Conservation (phyloP, 192 early-diverging fungal species). For the Haplosporangium gracile region DNA sequence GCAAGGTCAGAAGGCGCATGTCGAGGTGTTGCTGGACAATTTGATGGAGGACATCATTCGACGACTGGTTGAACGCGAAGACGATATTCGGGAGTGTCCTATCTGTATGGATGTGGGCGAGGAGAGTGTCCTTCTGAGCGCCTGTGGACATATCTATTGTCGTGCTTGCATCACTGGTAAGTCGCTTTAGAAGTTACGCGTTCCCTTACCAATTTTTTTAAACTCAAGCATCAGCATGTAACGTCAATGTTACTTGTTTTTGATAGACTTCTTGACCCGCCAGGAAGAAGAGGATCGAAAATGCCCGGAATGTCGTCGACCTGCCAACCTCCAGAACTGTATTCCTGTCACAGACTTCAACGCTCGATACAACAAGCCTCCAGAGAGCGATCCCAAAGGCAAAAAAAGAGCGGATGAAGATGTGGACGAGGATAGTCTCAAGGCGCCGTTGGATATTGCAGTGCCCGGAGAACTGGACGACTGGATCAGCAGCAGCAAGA, state of each 20-base stretch:
- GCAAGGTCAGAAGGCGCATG: slow-evolving; percentile 14
- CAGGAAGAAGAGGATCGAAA: slow-evolving; percentile 49
- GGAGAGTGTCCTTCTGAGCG: slow-evolving; percentile 44
- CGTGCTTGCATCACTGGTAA: slow-evolving; percentile 52
- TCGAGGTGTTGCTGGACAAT: slow-evolving; percentile 28
- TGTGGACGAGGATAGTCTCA: slow-evolving; percentile 9
- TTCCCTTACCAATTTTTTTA: neutral
- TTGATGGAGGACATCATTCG: slow-evolving; percentile 29
- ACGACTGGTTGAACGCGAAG: slow-evolving; percentile 36
- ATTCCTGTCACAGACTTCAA: slow-evolving; percentile 48
- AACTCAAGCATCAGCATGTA: neutral
- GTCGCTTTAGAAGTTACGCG: neutral
- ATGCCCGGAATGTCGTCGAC: slow-evolving; percentile 41
- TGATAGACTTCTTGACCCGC: slow-evolving; percentile 28
- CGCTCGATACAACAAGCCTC: slow-evolving; percentile 33
- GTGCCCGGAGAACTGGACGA: slow-evolving; percentile 62
- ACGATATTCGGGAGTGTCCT: slow-evolving; percentile 52
- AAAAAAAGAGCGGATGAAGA: slow-evolving; percentile 33
- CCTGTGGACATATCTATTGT: slow-evolving; percentile 52
- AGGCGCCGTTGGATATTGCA: slow-evolving; percentile 58
- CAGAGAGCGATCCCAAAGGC: slow-evolving; percentile 31
- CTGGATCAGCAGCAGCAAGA: slow-evolving; percentile 59
- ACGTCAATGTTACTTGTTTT: neutral
- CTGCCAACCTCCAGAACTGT: slow-evolving; percentile 12
- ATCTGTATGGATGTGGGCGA: slow-evolving; percentile 57